Base-by-base conservation (phyloP, 495 filamentous ascomycete species). In the Cercophora newfieldiana region DNA sequence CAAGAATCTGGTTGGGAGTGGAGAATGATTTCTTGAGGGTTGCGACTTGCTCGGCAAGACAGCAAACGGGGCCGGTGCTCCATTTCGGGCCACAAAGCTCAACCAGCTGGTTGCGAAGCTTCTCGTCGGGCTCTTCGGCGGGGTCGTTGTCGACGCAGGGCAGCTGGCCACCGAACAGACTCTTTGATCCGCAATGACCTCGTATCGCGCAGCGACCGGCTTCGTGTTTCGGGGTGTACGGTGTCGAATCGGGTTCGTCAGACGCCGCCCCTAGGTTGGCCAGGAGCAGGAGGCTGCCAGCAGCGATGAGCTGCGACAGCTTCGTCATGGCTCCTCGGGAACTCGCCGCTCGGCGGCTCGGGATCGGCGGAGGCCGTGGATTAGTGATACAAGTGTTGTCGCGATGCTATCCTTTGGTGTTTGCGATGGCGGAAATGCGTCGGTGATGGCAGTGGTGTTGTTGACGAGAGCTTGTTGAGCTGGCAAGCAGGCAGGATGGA, bases 71-170 rank as follows among this genome's bases (percentile, higher is more conserved):
- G 0, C 90, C 90, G 49, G 90, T 81, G 54, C 80, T 81, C 96
- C 96, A 99, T 77, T 92, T 87, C 19, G 86, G 82, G 19, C 95
- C 95, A 71, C 95, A 99, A 19, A 98, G 80, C 21, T 86, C 83
- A n/a, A 96, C 86, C 29, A 98, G 79, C 77, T 94, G 88, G 71
- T 90, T 77, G 61, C 91, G 85, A 59, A 90, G 82, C 24, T 86
- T 81, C 3, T 84, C 82, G 26, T 88, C 85, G 10, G 94, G 94
- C 47, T 89, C 82, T 57, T 87, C 81, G 51, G 95, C 96, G 47
- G 88, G 81, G 21, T 81, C 93, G 76, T 99, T 99, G 78, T 98
- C 95, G n/a, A 93, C 87, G 72, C 93, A 98, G 7, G 95, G 95
- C 61, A 99, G 82, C 70, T 96, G 86, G 55, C 88, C 85, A 19